Evolutionary conservation across 208 protist species (phyloP), one percentile per base, ranked within the genome.

Genomic region (Porcisia hertigi): DNA sequence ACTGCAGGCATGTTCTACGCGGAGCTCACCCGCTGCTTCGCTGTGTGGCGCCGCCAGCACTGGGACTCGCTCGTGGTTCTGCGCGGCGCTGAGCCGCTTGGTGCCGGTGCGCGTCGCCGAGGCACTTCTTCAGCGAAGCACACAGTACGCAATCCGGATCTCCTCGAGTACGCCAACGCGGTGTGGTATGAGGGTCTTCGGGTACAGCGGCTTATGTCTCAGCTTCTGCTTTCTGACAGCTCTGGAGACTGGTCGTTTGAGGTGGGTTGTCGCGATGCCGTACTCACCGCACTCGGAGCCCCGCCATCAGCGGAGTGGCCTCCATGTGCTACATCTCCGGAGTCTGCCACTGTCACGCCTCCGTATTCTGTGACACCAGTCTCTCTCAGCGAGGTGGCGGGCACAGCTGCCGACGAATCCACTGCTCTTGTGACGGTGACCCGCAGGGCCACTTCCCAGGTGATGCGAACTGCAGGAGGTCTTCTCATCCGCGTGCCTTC

Each of bases 151-250:
- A 65, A 82, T 52, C 77, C 67, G 14, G 39, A 7, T 20, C 57
- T 57, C 59, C 75, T 84, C 11, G 72, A 81, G 55, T 80, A 79
- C 53, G 72, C 72, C 41, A 77, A 77, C 57, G 78, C 80, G 0
- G 63, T 75, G 45, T 94, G 88, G 81, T 85, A 86, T 41, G 90
- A 90, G 77, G 88, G 85, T 8, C 71, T 92, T 41, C 83, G 90
- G n/a, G 86, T 94, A 69, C 78, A 92, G 80, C 86, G 90, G 41
- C 79, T 94, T 14, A 88, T 91, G 82, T 69, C 76, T 14, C 81
- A 89, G n/a, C 73, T 74, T 9, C 67, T 93, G 4, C 77, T 91
- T 14, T 57, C 58, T 30, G 71, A 54, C 30, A 49, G 23, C 71
- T 2, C 34, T 41, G 69, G 57, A 14, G 25, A 55, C 55, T 75